A percentile compares a stretch with the other conserved stretches of the same genome.
Conservation (phyloP, 2,329 filamentous ascomycete genomes). For the Mariannaea elegans region DNA sequence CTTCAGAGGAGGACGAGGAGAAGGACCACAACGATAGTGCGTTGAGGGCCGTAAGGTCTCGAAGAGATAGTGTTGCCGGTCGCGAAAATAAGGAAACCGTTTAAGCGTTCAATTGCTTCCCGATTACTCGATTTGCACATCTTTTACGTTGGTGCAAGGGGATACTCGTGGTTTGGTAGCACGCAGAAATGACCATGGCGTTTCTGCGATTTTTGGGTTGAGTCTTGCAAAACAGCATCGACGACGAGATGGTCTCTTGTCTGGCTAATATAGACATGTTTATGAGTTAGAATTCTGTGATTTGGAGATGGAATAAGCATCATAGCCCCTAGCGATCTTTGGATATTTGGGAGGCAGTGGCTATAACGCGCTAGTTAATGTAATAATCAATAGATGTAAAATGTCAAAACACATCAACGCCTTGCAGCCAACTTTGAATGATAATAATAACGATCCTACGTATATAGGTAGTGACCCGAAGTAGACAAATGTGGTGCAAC, state of each 20-base stretch:
- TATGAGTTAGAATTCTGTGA: neutral
- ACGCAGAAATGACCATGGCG: neutral
- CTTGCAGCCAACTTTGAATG: no score
- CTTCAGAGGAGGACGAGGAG: slow-evolving; percentile 28
- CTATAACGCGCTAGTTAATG: neutral
- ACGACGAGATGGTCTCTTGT: neutral
- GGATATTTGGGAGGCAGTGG: neutral
- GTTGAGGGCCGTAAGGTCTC: slow-evolving; percentile 31
- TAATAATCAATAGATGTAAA: neutral
- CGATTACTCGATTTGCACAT: neutral
- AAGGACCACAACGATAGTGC: slow-evolving; percentile 34
- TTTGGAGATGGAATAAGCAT: neutral
- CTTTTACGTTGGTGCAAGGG: neutral
- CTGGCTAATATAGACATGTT: neutral
- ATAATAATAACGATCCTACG: no score
- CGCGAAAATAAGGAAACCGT: slow-evolving; percentile 31
- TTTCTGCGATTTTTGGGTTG: neutral
- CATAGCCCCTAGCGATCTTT: no score
- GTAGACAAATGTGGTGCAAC: no score
- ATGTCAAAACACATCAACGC: neutral
- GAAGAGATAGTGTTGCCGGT: slow-evolving; percentile 29
- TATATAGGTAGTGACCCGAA: no score
- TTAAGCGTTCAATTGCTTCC: slow-evolving; percentile 9
- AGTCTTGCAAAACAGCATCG: neutral
- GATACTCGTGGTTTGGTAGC: neutral